phyloP scores from a whole-genome alignment of 371 early-diverging fungal species.

The Mucor irregularis region DNA sequence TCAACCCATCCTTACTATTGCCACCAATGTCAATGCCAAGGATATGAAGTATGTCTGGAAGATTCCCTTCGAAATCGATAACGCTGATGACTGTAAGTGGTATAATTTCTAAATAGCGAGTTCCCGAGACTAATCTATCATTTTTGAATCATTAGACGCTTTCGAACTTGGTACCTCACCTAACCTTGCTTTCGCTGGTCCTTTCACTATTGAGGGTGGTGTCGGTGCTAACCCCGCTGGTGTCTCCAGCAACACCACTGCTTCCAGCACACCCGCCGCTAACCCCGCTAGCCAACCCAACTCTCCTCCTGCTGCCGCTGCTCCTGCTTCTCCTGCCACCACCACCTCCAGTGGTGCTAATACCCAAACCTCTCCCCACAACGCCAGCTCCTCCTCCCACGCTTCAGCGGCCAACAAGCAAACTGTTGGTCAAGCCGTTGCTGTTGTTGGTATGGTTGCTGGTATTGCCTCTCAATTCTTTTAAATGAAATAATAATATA shows the following conservation, averaged over 20 bases:
- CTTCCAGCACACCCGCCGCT: not conserved
- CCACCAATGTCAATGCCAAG: constrained; percentile 29
- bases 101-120: not conserved
- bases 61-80: constrained; percentile 29
- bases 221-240: constrained; percentile 6
- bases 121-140: not conserved
- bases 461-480: constrained; percentile 21
- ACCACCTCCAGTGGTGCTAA: constrained; percentile 13
- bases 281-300: constrained; percentile 10
- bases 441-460: constrained; percentile 17
- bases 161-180: constrained; percentile 51
- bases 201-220: constrained; percentile 47
- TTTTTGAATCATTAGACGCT: constrained; percentile 33
- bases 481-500: constrained; percentile 12
- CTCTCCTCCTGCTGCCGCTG: constrained; percentile 15
- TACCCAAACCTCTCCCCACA: not conserved
- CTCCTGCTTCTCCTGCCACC: constrained; percentile 13
- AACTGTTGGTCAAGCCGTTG: constrained; percentile 5
- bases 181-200: constrained; percentile 51
- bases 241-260: constrained; percentile 4
- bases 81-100: constrained; percentile 35
- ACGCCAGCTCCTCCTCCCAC: not conserved
- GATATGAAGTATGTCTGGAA: constrained; percentile 30
- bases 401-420: constrained; percentile 18
- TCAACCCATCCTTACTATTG: constrained; percentile 29